phyloP scores from a whole-genome alignment of 768 basidiomycete species.

The Fomitopsis serialis region DNA sequence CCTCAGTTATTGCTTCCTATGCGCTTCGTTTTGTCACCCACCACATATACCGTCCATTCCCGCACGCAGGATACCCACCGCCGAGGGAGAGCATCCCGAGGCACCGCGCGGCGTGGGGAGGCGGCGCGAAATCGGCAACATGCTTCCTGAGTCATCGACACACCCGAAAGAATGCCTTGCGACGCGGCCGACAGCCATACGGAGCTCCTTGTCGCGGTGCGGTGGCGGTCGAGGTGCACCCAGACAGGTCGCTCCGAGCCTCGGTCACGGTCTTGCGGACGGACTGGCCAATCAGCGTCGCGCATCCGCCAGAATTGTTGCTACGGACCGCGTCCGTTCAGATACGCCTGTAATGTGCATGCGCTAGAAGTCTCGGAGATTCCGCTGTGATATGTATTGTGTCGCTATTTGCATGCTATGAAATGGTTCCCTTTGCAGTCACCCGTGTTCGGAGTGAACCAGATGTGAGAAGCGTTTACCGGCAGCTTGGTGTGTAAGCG shows the following conservation, averaged over 20 bases:
- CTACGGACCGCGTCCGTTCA: neutral
- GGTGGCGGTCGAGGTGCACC: neutral
- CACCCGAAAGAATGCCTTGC: neutral
- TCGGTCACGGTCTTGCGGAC: neutral
- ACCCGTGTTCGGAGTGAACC: too few relatives aligned
- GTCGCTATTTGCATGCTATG: neutral
- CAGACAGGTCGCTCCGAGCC: neutral
- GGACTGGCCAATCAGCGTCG: slow-evolving; percentile 2
- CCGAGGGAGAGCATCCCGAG: neutral
- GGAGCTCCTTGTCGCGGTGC: neutral
- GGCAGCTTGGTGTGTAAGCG: too few relatives aligned
- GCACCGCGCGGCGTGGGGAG: neutral
- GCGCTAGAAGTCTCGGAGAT: neutral
- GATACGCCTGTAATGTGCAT: neutral
- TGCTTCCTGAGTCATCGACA: neutral
- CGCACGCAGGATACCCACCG: neutral
- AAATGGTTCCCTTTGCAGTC: neutral
- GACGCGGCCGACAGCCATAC: neutral
- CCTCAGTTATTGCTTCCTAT: neutral
- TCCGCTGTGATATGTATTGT: neutral
- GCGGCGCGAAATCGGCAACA: neutral
- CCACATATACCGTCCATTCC: neutral
- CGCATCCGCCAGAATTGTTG: neutral
- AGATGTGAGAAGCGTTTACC: too few relatives aligned
- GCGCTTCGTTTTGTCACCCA: neutral